Evolutionary conservation across 495 filamentous ascomycete genomes (phyloP), one percentile per base, ranked within the genome.

Genomic region (Parathielavia hyrcaniae): DNA sequence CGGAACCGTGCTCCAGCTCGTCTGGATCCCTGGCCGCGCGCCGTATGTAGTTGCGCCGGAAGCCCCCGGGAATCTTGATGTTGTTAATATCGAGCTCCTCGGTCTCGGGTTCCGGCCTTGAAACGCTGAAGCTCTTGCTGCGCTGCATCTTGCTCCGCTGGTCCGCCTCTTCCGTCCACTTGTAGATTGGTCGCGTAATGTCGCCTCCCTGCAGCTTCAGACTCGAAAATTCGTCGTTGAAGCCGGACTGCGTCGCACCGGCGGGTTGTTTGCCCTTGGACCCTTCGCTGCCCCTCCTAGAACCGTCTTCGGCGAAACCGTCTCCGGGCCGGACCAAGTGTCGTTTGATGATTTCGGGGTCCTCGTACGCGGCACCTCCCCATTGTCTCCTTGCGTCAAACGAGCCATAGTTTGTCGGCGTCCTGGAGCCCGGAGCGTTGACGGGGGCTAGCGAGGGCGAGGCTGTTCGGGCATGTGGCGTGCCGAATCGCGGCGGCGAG

Each of bases 31-130:
- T 80, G 17, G 76, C 87, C 10, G 82, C 76, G 56, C 89, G 77
- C 38, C 90, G 79, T 11, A 98, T 72, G 62, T 87, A 95, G 64
- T 98, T 90, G 69, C 93, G 81, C 48, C 93, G 80, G 69, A 98
- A 97, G 3, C 93, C 93, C 46, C 95, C 95, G 47, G 95, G 91
- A 19, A 95, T 79, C 63, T 88, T 91, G 67, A 97, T 97, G 30
- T 83, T 82, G 59, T 85, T 84, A 56, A 96, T 96, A 65, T 96
- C 83, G 53, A 92, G 79, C 3, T 80, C 80, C 40, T 92, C 87
- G 58, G 81, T 83, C 64, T 95, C 88, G 14, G 87, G 87, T 35
- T 85, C 79, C 3, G 90, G 88, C 35, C 91, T 77, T 13, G 82
- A 76, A 32, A 88, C 70, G 66, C 89, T 86, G 71, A 96, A 93